Percentiles rank a stretch among this genome's conserved stretches.
Evolutionary conservation across 2,329 filamentous ascomycete genomes (phyloP).

Genomic region (Microdochium trichocladiopsis): DNA sequence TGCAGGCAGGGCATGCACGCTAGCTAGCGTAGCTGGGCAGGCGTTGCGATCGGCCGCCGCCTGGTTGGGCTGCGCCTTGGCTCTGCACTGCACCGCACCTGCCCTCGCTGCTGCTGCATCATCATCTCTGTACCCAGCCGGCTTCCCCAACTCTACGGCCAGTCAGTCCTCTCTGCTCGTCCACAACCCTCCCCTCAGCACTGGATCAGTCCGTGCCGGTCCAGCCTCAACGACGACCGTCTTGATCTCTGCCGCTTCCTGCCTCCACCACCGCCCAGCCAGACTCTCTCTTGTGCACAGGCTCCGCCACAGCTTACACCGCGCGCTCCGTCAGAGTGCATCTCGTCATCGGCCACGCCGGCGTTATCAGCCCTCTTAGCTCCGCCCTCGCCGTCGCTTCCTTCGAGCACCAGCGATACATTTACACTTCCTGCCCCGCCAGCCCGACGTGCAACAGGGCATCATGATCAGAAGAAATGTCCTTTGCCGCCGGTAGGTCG

Average conservation of each 20-base stretch:
- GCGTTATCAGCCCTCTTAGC: not conserved
- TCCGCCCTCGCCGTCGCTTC: not conserved
- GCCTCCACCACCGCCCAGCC: too few species aligned
- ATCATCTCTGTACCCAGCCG: not conserved
- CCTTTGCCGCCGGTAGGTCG: constrained; percentile 19
- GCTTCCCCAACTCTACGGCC: not conserved
- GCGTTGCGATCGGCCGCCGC: too few species aligned
- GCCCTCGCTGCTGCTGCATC: not conserved
- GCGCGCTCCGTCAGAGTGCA: not conserved
- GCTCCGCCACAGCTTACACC: too few species aligned
- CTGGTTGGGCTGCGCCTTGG: not conserved
- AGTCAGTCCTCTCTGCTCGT: not conserved
- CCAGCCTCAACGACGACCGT: too few species aligned
- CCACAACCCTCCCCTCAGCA: not conserved
- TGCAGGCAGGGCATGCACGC: not conserved
- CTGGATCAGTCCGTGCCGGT: too few species aligned
- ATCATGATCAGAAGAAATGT: constrained; percentile 22
- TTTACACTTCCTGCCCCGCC: not conserved
- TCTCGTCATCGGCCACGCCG: not conserved
- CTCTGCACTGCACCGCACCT: not conserved
- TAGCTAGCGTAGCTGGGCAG: not conserved
- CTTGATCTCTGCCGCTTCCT: too few species aligned
- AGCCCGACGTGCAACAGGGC: constrained; percentile 4
- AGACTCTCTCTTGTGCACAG: too few species aligned
- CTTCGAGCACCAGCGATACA: not conserved